These are phyloP conservation scores for Solanum medicagineum DNA, from an alignment of 257 asterid species.

Conservation along the genomic window DNA sequence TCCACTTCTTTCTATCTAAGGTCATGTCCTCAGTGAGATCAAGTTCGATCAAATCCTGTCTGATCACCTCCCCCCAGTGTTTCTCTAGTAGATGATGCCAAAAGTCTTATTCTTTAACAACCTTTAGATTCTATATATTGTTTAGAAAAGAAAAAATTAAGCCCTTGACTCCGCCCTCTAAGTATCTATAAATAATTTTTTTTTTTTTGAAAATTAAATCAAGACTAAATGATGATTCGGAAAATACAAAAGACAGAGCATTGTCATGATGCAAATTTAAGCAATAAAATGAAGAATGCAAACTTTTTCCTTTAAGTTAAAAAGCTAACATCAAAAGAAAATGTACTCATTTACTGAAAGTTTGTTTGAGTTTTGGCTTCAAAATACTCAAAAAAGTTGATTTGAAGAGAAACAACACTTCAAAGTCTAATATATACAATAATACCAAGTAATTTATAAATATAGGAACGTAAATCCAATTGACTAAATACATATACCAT, in stretches of 20 bases:
- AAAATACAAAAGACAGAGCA: not conserved
- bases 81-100: too few relatives aligned
- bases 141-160: too few relatives aligned
- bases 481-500: not conserved
- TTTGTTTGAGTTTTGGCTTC: not conserved
- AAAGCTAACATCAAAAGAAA: not conserved
- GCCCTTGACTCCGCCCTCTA: too few relatives aligned
- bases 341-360: not conserved
- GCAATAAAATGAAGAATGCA: not conserved
- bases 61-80: too few relatives aligned
- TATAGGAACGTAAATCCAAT: too few relatives aligned
- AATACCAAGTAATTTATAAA: not conserved
- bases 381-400: not conserved
- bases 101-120: too few relatives aligned
- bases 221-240: not conserved
- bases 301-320: not conserved
- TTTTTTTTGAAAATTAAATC: not conserved
- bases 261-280: not conserved
- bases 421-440: not conserved
- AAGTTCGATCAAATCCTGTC: too few relatives aligned
- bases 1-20: too few relatives aligned
- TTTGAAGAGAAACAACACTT: not conserved
- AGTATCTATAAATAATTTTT: not conserved
- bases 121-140: too few relatives aligned
- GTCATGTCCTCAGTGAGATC: too few relatives aligned